Percentiles rank a stretch among this genome's conserved stretches.
Evolutionary conservation across 306 rosid species (phyloP).

Genomic region (Cucumis hystrix): DNA sequence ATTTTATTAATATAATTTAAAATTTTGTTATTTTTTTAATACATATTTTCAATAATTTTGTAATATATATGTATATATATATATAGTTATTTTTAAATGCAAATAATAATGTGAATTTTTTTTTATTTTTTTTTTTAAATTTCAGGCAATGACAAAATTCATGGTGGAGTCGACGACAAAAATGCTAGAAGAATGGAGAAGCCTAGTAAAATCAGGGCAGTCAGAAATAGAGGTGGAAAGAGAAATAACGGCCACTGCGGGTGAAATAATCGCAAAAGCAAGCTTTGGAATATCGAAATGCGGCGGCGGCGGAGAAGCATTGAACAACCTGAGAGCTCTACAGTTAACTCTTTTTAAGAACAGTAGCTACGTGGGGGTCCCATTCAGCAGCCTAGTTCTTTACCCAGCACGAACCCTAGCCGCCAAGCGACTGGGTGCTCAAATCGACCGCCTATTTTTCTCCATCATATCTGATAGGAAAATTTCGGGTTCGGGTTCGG

Average conservation of each 20-base stretch:
- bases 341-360: slow-evolving; percentile 54
- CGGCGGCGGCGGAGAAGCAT: slow-evolving; percentile 35
- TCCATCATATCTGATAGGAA: slow-evolving; percentile 21
- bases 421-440: slow-evolving; percentile 54
- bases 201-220: slow-evolving; percentile 28
- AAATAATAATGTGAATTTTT: too few species aligned
- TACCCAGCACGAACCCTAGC: slow-evolving; percentile 35
- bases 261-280: slow-evolving; percentile 68
- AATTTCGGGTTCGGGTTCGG: background rate
- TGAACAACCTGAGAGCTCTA: slow-evolving; percentile 36
- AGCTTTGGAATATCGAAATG: slow-evolving; percentile 51
- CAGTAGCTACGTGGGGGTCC: slow-evolving; percentile 69
- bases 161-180: slow-evolving; percentile 46
- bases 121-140: too few species aligned
- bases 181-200: slow-evolving; percentile 58
- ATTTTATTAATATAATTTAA: too few species aligned
- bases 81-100: too few species aligned
- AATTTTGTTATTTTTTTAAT: too few species aligned
- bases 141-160: slow-evolving; percentile 46
- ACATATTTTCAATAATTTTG: too few species aligned
- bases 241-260: slow-evolving; percentile 42
- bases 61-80: too few species aligned
- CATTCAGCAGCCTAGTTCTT: slow-evolving; percentile 34
- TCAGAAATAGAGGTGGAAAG: slow-evolving; percentile 47
- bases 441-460: slow-evolving; percentile 36